Base-by-base conservation (phyloP, 2,329 filamentous ascomycete genomes). In the Diplodia corticola region DNA sequence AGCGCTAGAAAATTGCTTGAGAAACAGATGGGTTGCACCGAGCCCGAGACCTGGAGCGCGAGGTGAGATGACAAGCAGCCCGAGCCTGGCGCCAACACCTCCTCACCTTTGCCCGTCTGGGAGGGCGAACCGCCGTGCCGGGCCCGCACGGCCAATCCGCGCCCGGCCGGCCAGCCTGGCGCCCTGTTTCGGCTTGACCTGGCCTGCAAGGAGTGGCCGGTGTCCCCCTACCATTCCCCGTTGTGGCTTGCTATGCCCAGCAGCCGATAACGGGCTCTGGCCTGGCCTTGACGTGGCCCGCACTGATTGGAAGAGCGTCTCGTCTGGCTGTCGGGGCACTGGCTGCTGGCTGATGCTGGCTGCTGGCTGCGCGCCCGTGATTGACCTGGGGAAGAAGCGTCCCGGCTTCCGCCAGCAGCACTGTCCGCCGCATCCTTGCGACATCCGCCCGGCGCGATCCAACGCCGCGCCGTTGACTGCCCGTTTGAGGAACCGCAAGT, bases 21-120 rank as follows among this genome's bases (percentile, higher is more conserved):
- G 54, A 60, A 61, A 66, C 64, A 66, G 46, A 61, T 64, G 63
- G 63, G 64, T 66, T 61, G 64, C 64, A 66, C 64, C 48, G 26
- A 51, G 48, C 57, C 57, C 40, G 40, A 33, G 40, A 48, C 26
- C 57, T 61, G 13, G 60, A 63, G 60, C 60, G 35, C 53, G 60
- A 63, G 63, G 63, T 65, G 53, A 65, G 63, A 65, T 65, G 63
- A 65, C 63, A 65, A 59, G 63, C 63, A 65, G 63, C 48, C 61
- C 28, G 49, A 50, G 49, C 55, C 55, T 24, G 55, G 59, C 63
- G 50, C 51, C 53, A 55, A 65, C 13, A 57, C 63, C 51, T 57
- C 63, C 53, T 59, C 63, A 57, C 53, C 51, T 49, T 59, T 65
- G 53, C 63, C 63, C 28, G 24, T 59, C 33, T 65, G 51, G 53